These are phyloP conservation scores for Ustilago trichophora DNA, from an alignment of 1,284 basidiomycete genomes.

Conservation along the genomic window DNA sequence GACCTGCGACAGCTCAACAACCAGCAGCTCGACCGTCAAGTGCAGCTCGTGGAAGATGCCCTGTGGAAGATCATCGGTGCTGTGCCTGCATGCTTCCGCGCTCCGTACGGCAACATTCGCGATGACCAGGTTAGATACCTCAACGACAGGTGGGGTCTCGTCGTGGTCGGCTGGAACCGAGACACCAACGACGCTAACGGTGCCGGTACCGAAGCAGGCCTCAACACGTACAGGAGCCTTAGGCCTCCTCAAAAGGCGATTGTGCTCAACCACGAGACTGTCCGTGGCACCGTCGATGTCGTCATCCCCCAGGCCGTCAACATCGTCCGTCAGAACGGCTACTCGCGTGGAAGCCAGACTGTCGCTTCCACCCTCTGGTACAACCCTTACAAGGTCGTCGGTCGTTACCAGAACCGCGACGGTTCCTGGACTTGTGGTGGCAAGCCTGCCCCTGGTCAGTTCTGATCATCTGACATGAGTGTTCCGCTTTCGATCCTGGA, in stretches of 20 bases:
- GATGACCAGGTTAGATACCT: conserved; percentile 45
- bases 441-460: conserved; percentile 33
- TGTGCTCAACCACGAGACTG: conserved; percentile 60
- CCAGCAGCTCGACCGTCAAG: conserved; percentile 47
- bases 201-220: conserved; percentile 13
- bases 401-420: conserved; percentile 35
- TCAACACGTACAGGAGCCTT: conserved; percentile 40
- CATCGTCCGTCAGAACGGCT: conserved; percentile 48
- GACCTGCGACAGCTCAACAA: conserved; percentile 37
- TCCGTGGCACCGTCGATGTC: conserved; percentile 25
- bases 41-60: conserved; percentile 54
- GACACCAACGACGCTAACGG: conserved; percentile 53
- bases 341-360: conserved; percentile 38
- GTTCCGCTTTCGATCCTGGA: too few relatives aligned
- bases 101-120: conserved; percentile 50
- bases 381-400: conserved; percentile 56
- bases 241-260: conserved; percentile 48
- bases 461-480: too few relatives aligned
- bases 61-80: conserved; percentile 57
- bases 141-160: conserved; percentile 47
- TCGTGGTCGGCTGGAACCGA: conserved; percentile 51
- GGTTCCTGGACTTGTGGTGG: conserved; percentile 52
- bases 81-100: conserved; percentile 54
- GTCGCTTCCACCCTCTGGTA: conserved; percentile 35
- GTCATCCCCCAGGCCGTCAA: conserved; percentile 53